A percentile compares a stretch with the other conserved stretches of the same genome.
These are phyloP conservation scores for Phycomyces blakesleeanus DNA, from an alignment of 192 early-diverging fungal species.

Conservation along the genomic window DNA sequence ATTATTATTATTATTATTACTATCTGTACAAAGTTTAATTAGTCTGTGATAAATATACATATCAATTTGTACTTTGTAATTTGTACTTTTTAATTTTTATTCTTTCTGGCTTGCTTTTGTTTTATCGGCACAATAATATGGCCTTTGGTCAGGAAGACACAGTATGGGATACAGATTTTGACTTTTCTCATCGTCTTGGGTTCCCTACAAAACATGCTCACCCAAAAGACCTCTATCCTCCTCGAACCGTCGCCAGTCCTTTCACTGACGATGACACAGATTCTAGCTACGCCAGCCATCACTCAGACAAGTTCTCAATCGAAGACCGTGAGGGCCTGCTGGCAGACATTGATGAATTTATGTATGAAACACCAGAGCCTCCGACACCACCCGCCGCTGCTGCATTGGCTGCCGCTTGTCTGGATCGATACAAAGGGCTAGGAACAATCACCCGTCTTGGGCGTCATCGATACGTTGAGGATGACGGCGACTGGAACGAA, in stretches of 20 bases:
- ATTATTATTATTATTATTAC: neutral
- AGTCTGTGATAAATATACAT: too few relatives aligned
- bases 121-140: too few relatives aligned
- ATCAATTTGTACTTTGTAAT: too few relatives aligned
- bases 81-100: too few relatives aligned
- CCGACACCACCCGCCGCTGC: neutral
- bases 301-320: slow-evolving; percentile 13
- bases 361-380: slow-evolving; percentile 3
- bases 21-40: too few relatives aligned
- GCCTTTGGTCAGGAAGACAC: too few relatives aligned
- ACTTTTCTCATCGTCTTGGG: too few relatives aligned
- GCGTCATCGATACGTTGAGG: slow-evolving; percentile 1
- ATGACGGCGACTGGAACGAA: slow-evolving; percentile 12
- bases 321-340: neutral
- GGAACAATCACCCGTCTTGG: neutral
- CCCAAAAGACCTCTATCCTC: neutral
- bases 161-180: too few relatives aligned
- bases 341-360: slow-evolving; percentile 13
- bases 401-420: slow-evolving; percentile 4
- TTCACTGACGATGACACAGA: slow-evolving; percentile 16
- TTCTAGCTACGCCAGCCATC: slow-evolving; percentile 8
- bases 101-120: too few relatives aligned
- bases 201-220: too few relatives aligned
- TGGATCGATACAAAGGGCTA: neutral
- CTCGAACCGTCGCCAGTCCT: neutral